Evolutionary conservation across 495 filamentous ascomycete genomes (phyloP), one percentile per base, ranked within the genome.

Genomic region (Aspergillus hancockii): DNA sequence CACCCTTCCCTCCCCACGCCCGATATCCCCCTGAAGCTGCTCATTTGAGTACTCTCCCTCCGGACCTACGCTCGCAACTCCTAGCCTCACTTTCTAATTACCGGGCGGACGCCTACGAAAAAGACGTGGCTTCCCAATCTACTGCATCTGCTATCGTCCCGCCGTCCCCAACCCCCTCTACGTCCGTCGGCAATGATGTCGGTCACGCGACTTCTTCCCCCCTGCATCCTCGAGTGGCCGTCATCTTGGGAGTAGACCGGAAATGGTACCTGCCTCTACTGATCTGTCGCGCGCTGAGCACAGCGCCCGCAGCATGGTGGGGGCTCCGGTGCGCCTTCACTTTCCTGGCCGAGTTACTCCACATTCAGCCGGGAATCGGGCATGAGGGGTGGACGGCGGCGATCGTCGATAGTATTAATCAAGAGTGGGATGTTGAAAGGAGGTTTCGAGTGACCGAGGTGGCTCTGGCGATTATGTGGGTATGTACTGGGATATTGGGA

Each of bases 381-480:
- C 66, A 71, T 59, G 71, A 79, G 70, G 69, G 72, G 52, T 75
- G 76, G 76, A 66, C 71, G 62, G 75, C 77, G 60, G 76, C 72
- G 45, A 78, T 80, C 56, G 67, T 79, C 30, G 76, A 76, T 19
- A 75, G 71, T 63, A 71, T 75, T n/a, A 73, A 72, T 22, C 73
- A 76, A 64, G 72, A 77, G 47, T 83, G 78, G 79, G 75, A 77
- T 67, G 77, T 78, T 62, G 80, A 83, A 67, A 77, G 80, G 64
- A 76, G 79, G 30, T 82, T 91, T 65, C 78, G 83, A 63, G 81
- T 91, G 46, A 90, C 86, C 32, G 91, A 94, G 78, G 86, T 92
- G 45, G 83, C 87, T 63, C 78, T 94, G 72, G 90, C 90, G 50
- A 85, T 88, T 62, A 82, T 93, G 72, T 94, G 91, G 91, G 91